Conservation (phyloP, 805 yeast genomes). For the Candida ipomoeae region DNA sequence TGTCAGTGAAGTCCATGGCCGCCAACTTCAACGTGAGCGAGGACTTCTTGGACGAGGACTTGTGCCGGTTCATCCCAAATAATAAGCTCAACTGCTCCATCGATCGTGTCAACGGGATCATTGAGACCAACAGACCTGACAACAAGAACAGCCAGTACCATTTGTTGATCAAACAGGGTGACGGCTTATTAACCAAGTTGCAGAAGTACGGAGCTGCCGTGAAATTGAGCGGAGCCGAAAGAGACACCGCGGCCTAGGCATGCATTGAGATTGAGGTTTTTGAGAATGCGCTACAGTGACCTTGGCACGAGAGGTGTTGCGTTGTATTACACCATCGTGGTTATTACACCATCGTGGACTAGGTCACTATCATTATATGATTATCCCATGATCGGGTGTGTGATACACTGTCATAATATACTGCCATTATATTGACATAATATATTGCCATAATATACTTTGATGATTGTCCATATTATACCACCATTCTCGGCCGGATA, state of each 20-base stretch:
- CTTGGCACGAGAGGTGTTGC: neutral
- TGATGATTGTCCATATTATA: no score
- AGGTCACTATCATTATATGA: no score
- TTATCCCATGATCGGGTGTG: no score
- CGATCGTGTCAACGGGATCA: slow-evolving; percentile 91
- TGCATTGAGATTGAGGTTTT: neutral
- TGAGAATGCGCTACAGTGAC: neutral
- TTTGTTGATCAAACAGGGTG: slow-evolving; percentile 84
- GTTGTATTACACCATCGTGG: neutral
- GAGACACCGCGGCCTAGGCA: slow-evolving; percentile 16
- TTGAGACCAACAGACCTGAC: slow-evolving; percentile 94
- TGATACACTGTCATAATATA: no score
- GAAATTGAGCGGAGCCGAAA: slow-evolving; percentile 87
- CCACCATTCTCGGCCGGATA: neutral
- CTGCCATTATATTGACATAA: no score
- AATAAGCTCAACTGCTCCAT: slow-evolving; percentile 93
- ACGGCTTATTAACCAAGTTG: slow-evolving; percentile 82
- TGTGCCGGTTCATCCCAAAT: slow-evolving; percentile 87
- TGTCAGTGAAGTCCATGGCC: slow-evolving; percentile 91
- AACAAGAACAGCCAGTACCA: slow-evolving; percentile 94
- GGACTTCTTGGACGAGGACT: slow-evolving; percentile 81
- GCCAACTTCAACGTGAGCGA: slow-evolving; percentile 85
- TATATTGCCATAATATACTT: no score
- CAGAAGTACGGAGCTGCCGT: slow-evolving; percentile 98
- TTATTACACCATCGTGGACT: no score